Evolutionary conservation across 176 grass and related monocot genomes (phyloP).

Genomic region (Hsuehochloa calcarea): DNA sequence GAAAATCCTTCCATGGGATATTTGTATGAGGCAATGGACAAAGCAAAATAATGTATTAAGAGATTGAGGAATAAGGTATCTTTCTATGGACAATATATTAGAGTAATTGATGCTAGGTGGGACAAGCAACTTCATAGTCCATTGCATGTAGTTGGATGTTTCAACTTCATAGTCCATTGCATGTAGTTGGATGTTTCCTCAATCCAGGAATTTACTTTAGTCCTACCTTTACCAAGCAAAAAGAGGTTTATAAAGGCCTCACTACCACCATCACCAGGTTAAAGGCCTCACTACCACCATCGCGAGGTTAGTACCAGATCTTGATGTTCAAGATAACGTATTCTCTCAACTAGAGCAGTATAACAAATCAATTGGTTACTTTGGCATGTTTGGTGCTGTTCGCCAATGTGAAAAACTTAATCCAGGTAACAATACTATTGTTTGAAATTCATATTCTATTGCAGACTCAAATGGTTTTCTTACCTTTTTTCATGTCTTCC

Average conservation of each 20-base stretch:
- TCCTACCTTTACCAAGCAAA: constrained; percentile 29
- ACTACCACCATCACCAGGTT: no score
- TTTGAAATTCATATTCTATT: not conserved
- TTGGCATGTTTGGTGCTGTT: constrained; percentile 7
- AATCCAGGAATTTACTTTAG: constrained; percentile 38
- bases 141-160: constrained; percentile 47
- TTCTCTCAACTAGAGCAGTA: constrained; percentile 31
- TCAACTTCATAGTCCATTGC: no score
- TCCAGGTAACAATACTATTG: constrained; percentile 12
- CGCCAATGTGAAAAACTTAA: constrained; percentile 28
- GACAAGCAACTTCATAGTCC: constrained; percentile 40
- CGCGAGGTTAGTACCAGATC: constrained; percentile 33
- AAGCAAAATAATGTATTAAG: no score
- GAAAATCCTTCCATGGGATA: no score
- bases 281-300: constrained; percentile 46
- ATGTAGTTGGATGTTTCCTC: no score
- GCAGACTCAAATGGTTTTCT: no score
- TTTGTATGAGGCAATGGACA: no score
- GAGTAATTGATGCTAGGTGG: not conserved
- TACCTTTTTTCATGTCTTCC: not conserved
- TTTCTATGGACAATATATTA: no score
- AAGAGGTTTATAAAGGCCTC: no score
- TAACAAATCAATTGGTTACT: constrained; percentile 32
- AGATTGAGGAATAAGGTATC: no score
- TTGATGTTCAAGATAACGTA: constrained; percentile 37